A percentile compares a stretch with the other conserved stretches of the same genome.
These are phyloP conservation scores for Lathyrus oleraceus DNA, from an alignment of 306 rosid species.

Conservation along the genomic window DNA sequence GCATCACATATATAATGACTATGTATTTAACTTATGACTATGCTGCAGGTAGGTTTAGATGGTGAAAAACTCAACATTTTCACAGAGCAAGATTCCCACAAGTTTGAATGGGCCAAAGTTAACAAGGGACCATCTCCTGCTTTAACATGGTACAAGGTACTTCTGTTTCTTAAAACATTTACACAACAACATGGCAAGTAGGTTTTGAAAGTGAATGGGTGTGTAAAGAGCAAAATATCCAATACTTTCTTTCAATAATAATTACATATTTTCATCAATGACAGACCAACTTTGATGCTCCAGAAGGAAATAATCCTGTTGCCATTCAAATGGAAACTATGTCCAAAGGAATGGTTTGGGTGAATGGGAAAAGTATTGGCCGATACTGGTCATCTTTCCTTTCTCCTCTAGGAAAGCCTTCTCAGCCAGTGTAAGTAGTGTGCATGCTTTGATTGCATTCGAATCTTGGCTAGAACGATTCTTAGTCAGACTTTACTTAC, in stretches of 20 bases:
- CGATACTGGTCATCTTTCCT: constrained; percentile 26
- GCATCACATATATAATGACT: constrained; percentile 7
- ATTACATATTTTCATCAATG: constrained; percentile 3
- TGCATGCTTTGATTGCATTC: not conserved
- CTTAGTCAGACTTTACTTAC: no score
- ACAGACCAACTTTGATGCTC: constrained; percentile 28
- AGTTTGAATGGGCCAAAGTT: constrained; percentile 24
- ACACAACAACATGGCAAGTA: not conserved
- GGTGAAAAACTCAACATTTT: constrained; percentile 27
- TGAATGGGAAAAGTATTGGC: constrained; percentile 29
- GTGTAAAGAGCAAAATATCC: not conserved
- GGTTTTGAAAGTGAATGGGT: not conserved
- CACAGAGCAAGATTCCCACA: constrained; percentile 19
- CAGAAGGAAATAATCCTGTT: constrained; percentile 21
- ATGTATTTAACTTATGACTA: constrained; percentile 3
- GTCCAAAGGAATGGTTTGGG: constrained; percentile 36
- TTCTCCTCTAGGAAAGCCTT: constrained; percentile 15
- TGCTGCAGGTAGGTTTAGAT: constrained; percentile 28
- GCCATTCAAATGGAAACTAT: constrained; percentile 24
- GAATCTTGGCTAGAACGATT: no score
- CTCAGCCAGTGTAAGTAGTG: constrained; percentile 22
- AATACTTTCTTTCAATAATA: constrained; percentile 4
- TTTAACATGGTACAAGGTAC: constrained; percentile 31
- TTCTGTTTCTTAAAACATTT: not conserved
- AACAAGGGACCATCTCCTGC: not conserved